phyloP scores from a whole-genome alignment of 176 grass and related monocot genomes.

The Oryza meridionalis region DNA sequence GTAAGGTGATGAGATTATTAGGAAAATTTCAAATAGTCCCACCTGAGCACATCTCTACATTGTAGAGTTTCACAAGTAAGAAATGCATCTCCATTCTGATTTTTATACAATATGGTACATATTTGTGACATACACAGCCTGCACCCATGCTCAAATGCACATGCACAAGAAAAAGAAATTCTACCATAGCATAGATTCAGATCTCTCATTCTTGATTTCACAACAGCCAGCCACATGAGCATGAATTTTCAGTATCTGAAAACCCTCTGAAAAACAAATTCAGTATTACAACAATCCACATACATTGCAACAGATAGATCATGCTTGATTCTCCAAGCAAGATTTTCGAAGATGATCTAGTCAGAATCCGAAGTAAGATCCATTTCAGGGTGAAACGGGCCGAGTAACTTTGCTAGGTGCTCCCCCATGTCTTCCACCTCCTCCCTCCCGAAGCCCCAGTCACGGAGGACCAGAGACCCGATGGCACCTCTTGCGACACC shows the following conservation, averaged over 20 bases:
- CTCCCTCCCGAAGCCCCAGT: constrained; percentile 86
- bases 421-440: constrained; percentile 86
- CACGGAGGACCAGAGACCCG: constrained; percentile 56
- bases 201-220: constrained; percentile 16
- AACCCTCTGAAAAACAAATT: neutral
- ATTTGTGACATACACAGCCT: neutral
- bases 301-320: neutral
- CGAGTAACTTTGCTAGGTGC: constrained; percentile 66
- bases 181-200: neutral
- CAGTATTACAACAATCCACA: neutral
- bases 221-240: neutral
- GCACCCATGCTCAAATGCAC: neutral
- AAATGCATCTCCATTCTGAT: no score
- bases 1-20: no score
- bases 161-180: neutral
- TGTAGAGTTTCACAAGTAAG: no score
- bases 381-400: constrained; percentile 40
- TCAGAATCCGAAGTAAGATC: constrained; percentile 74
- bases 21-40: no score
- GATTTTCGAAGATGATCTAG: constrained; percentile 7
- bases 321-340: no score
- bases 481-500: constrained; percentile 54
- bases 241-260: neutral
- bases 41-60: no score
- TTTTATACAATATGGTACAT: no score